These are phyloP conservation scores for Venturia carpophila DNA, from an alignment of 2,329 filamentous ascomycete species.

Conservation along the genomic window DNA sequence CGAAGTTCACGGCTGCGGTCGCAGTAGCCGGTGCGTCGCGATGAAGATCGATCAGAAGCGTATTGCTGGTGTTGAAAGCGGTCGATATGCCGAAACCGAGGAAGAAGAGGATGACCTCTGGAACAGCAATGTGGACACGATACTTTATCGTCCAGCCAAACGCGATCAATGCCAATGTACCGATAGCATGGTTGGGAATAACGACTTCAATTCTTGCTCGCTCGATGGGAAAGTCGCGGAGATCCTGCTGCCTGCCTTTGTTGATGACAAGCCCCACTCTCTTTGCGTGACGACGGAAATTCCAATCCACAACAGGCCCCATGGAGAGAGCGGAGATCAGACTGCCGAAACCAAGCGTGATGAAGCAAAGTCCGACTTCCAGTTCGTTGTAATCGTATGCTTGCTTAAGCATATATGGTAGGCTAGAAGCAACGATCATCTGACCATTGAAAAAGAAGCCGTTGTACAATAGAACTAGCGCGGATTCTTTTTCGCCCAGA, in stretches of 20 bases:
- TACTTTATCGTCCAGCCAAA: slow-evolving; percentile 39
- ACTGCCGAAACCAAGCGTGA: slow-evolving; percentile 33
- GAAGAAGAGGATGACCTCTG: slow-evolving; percentile 43
- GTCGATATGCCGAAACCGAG: slow-evolving; percentile 51
- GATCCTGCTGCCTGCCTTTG: slow-evolving; percentile 35
- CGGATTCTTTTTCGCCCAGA: slow-evolving; percentile 34
- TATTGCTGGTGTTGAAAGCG: slow-evolving; percentile 44
- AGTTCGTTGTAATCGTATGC: slow-evolving; percentile 43
- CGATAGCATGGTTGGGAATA: slow-evolving; percentile 30
- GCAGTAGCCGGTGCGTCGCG: slow-evolving; percentile 54
- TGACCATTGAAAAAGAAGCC: slow-evolving; percentile 21
- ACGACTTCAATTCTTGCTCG: slow-evolving; percentile 36
- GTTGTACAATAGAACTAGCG: slow-evolving; percentile 32
- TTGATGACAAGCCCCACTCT: slow-evolving; percentile 11
- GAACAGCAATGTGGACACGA: slow-evolving; percentile 32
- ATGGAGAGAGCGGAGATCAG: slow-evolving; percentile 32
- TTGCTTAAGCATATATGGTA: slow-evolving; percentile 40
- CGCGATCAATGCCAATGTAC: slow-evolving; percentile 29
- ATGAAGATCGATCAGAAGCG: slow-evolving; percentile 38
- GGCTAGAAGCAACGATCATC: slow-evolving; percentile 38
- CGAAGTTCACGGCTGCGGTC: slow-evolving; percentile 57
- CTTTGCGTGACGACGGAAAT: slow-evolving; percentile 49
- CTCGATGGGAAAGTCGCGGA: slow-evolving; percentile 46
- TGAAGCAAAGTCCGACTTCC: slow-evolving; percentile 36
- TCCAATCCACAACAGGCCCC: slow-evolving; percentile 60